Evolutionary conservation across 2,329 filamentous ascomycete genomes (phyloP).

Genomic region (Phialophora verrucosa): DNA sequence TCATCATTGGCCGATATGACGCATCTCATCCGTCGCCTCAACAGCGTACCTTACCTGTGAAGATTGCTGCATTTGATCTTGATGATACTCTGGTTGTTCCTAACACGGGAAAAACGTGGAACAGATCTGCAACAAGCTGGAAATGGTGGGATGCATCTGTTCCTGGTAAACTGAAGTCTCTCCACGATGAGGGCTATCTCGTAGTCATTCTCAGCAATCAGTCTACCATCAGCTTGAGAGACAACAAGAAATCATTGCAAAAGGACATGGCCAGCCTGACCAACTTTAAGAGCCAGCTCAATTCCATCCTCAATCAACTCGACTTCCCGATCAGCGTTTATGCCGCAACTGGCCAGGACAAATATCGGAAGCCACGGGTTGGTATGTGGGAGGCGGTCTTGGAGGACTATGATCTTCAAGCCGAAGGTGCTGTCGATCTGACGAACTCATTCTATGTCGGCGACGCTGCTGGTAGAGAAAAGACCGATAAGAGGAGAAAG

Average conservation of each 20-base stretch:
- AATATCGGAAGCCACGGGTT: conserved; percentile 81
- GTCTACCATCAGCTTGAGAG: conserved; percentile 76
- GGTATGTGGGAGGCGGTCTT: conserved; percentile 85
- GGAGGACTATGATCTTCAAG: conserved; percentile 64
- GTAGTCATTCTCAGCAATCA: conserved; percentile 89
- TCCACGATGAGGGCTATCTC: conserved; percentile 75
- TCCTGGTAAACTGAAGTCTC: conserved; percentile 67
- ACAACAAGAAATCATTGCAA: conserved; percentile 73
- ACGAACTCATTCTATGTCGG: conserved; percentile 82
- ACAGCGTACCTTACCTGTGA: conserved; percentile 30
- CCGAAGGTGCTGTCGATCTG: conserved; percentile 67
- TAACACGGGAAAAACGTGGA: conserved; percentile 79
- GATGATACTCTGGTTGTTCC: conserved; percentile 88
- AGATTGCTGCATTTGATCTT: conserved; percentile 56
- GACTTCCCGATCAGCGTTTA: conserved; percentile 81
- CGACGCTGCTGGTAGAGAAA: conserved; percentile 71
- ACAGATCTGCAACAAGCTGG: conserved; percentile 77
- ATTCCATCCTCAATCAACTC: conserved; percentile 70
- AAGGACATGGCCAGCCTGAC: conserved; percentile 69
- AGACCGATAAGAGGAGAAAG: conserved; percentile 51
- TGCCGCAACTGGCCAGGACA: conserved; percentile 81
- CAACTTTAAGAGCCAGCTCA: conserved; percentile 83
- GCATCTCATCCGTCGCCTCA: conserved; percentile 25
- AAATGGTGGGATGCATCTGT: conserved; percentile 87
- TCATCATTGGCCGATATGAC: conserved; percentile 75